These are phyloP conservation scores for Saccharomycopsis sp. DNA, from an alignment of 805 yeast species.

Conservation along the genomic window DNA sequence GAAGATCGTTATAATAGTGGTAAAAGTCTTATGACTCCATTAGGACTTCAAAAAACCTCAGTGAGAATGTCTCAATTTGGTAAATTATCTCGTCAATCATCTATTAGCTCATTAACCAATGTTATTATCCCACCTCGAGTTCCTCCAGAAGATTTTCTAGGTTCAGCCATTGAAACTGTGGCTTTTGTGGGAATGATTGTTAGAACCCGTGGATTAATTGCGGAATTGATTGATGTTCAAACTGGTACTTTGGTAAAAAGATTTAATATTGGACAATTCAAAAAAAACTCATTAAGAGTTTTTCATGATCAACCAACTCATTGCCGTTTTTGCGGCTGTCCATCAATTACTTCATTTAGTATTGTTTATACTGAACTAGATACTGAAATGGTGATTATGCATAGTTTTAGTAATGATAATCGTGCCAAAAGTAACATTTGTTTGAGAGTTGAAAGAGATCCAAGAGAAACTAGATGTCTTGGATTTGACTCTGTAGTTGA, in stretches of 20 bases:
- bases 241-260: constrained; percentile 61
- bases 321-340: constrained; percentile 87
- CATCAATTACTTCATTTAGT: constrained; percentile 63
- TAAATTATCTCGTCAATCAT: constrained; percentile 10
- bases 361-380: constrained; percentile 59
- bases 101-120: constrained; percentile 14
- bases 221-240: constrained; percentile 68
- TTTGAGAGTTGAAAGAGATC: constrained; percentile 84
- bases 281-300: constrained; percentile 49
- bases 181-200: constrained; percentile 70
- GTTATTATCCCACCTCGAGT: constrained; percentile 7
- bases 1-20: constrained; percentile 38
- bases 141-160: constrained; percentile 18
- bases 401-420: constrained; percentile 62
- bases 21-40: constrained; percentile 29
- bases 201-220: constrained; percentile 41
- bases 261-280: constrained; percentile 52
- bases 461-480: constrained; percentile 79
- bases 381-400: constrained; percentile 50
- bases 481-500: constrained; percentile 74
- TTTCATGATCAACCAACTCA: constrained; percentile 81
- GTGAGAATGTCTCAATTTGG: constrained; percentile 5
- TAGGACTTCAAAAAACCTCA: constrained; percentile 24
- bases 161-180: constrained; percentile 38
- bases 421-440: constrained; percentile 74